phyloP scores from a whole-genome alignment of 1,139 yeast species.

The Suhomyces bribrorum region DNA sequence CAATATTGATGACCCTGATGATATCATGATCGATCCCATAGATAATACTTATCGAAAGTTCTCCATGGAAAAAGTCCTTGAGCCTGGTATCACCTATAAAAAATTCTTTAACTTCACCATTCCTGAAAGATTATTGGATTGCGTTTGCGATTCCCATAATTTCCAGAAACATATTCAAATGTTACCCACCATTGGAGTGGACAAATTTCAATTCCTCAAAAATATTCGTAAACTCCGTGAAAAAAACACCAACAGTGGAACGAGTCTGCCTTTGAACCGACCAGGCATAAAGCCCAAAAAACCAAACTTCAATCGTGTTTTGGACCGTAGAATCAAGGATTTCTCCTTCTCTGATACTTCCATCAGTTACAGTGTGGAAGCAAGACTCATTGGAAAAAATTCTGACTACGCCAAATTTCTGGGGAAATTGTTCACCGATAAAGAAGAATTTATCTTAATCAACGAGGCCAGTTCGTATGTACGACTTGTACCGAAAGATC shows the following conservation, averaged over 20 bases:
- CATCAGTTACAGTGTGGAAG: constrained; percentile 38
- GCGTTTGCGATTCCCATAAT: constrained; percentile 36
- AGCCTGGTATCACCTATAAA: constrained; percentile 39
- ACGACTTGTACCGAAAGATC: constrained; percentile 24
- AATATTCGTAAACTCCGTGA: constrained; percentile 22
- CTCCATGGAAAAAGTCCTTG: constrained; percentile 28
- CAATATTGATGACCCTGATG: constrained; percentile 15
- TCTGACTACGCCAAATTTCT: constrained; percentile 25
- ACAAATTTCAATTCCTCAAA: constrained; percentile 25
- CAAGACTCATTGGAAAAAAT: constrained; percentile 37
- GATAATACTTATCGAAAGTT: constrained; percentile 34
- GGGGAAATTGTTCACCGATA: constrained; percentile 13
- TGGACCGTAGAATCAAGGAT: constrained; percentile 28
- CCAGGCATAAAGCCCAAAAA: constrained; percentile 2
- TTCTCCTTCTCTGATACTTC: constrained; percentile 34
- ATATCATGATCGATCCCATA: constrained; percentile 34
- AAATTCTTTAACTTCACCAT: constrained; percentile 42
- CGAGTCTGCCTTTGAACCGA: background rate
- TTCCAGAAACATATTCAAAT: constrained; percentile 37
- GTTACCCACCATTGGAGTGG: constrained; percentile 37
- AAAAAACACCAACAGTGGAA: constrained; percentile 1
- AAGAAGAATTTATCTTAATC: constrained; percentile 25
- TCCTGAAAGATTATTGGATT: constrained; percentile 41
- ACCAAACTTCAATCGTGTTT: constrained; percentile 18
- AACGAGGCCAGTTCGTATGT: constrained; percentile 25